These are phyloP conservation scores for Gossypium australe DNA, from an alignment of 345 rosid species.

Conservation along the genomic window DNA sequence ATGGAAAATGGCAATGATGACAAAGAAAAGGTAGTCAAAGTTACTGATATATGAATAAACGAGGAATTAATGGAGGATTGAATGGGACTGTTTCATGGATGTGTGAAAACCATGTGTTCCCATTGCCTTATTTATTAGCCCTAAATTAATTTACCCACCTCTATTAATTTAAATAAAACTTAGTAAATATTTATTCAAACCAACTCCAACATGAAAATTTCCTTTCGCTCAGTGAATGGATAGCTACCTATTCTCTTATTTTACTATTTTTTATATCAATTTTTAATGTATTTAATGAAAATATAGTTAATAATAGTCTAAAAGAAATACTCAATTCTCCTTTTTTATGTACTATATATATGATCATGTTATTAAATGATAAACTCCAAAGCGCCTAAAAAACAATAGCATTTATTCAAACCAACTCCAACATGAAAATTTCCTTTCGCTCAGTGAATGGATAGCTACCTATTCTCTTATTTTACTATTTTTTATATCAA, in stretches of 20 bases:
- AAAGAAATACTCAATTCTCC: too few species aligned
- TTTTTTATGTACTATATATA: too few species aligned
- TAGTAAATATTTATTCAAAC: background rate
- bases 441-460: too few species aligned
- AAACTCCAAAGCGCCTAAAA: background rate
- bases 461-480: too few species aligned
- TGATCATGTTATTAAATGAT: background rate
- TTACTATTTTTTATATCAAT: too few species aligned
- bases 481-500: too few species aligned
- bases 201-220: background rate
- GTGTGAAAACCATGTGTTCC: conserved; percentile 28
- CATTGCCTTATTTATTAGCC: conserved; percentile 2
- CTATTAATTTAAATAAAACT: background rate
- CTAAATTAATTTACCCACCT: background rate
- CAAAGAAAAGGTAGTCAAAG: conserved; percentile 24
- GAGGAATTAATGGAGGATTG: conserved; percentile 35
- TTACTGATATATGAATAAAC: conserved; percentile 12
- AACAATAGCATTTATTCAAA: background rate
- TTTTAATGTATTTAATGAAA: too few species aligned
- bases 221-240: too few species aligned
- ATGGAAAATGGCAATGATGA: conserved; percentile 6
- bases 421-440: background rate
- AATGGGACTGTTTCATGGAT: conserved; percentile 25
- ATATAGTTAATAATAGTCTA: too few species aligned
- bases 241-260: too few species aligned